Percentiles rank a stretch among this genome's conserved stretches.
Conservation (phyloP, 2,329 filamentous ascomycete species). For the Gliomastix tumulicola region DNA sequence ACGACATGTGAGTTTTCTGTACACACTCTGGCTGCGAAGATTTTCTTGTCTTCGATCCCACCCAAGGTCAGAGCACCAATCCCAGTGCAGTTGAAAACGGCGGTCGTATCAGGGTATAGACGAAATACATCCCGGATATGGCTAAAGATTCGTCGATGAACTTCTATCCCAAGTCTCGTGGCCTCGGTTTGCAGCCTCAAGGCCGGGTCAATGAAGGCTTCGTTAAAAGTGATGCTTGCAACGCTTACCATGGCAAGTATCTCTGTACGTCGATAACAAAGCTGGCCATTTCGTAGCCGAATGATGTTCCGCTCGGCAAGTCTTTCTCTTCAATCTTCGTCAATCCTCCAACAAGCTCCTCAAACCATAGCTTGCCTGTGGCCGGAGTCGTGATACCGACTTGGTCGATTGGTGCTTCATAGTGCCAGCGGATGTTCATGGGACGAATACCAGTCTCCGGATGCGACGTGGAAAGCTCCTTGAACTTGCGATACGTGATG, state of each 20-base stretch:
- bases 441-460: slow-evolving; percentile 54
- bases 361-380: slow-evolving; percentile 32
- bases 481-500: slow-evolving; percentile 10
- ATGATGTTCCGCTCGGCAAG: slow-evolving; percentile 22
- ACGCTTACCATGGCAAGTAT: slow-evolving; percentile 62
- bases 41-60: slow-evolving; percentile 63
- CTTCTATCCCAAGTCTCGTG: slow-evolving; percentile 54
- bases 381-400: slow-evolving; percentile 37
- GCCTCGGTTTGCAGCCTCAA: slow-evolving; percentile 61
- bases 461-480: slow-evolving; percentile 5
- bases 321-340: slow-evolving; percentile 15
- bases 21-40: slow-evolving; percentile 61
- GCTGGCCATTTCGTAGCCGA: slow-evolving; percentile 24
- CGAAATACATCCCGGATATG: slow-evolving; percentile 60
- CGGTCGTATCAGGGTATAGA: slow-evolving; percentile 43
- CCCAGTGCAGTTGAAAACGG: slow-evolving; percentile 71
- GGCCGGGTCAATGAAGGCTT: not conserved
- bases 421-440: slow-evolving; percentile 11
- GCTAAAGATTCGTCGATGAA: slow-evolving; percentile 50
- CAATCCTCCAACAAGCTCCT: slow-evolving; percentile 27
- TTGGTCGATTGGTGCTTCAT: slow-evolving; percentile 18
- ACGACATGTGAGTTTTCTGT: not conserved
- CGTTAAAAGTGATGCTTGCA: not conserved
- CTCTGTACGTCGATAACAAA: slow-evolving; percentile 60
- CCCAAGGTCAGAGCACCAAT: slow-evolving; percentile 63